phyloP scores from a whole-genome alignment of 176 grass and related monocot genomes.

The Triticum urartu region DNA sequence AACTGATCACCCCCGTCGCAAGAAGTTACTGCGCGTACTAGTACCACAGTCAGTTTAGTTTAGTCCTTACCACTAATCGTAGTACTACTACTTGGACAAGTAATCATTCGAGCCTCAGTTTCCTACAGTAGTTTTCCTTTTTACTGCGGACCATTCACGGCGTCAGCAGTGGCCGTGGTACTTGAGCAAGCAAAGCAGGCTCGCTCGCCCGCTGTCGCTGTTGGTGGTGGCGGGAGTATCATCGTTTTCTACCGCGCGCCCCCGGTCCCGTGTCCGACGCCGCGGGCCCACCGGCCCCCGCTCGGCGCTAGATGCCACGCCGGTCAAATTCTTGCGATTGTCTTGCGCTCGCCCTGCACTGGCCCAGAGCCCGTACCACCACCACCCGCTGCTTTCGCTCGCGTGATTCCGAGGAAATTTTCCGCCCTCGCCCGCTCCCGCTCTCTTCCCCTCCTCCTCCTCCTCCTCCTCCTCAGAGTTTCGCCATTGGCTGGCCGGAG shows the following conservation, averaged over 20 bases:
- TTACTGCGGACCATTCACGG: background rate
- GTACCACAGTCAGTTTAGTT: too few relatives aligned
- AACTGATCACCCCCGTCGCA: too few relatives aligned
- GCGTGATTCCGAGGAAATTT: slow-evolving; percentile 30
- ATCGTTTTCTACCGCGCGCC: background rate
- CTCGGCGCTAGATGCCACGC: background rate
- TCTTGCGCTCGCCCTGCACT: background rate
- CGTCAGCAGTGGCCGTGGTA: background rate
- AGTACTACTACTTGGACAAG: background rate
- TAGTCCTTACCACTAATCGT: too few relatives aligned
- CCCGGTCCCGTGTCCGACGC: background rate
- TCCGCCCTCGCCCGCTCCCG: background rate
- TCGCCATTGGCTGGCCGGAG: background rate
- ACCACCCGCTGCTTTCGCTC: background rate
- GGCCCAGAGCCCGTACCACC: background rate
- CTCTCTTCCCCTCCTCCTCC: background rate
- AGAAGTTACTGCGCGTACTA: too few relatives aligned
- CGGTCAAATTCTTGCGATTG: slow-evolving; percentile 35
- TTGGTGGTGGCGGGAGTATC: background rate
- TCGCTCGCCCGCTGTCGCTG: background rate
- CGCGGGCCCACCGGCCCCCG: background rate
- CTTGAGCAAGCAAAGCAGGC: slow-evolving; percentile 25
- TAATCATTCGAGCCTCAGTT: background rate
- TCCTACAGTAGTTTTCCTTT: background rate
- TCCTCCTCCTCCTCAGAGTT: background rate